Percentiles rank a stretch among this genome's conserved stretches.
phyloP scores from a whole-genome alignment of 1,284 basidiomycete genomes.

The Kwoniella shivajii region DNA sequence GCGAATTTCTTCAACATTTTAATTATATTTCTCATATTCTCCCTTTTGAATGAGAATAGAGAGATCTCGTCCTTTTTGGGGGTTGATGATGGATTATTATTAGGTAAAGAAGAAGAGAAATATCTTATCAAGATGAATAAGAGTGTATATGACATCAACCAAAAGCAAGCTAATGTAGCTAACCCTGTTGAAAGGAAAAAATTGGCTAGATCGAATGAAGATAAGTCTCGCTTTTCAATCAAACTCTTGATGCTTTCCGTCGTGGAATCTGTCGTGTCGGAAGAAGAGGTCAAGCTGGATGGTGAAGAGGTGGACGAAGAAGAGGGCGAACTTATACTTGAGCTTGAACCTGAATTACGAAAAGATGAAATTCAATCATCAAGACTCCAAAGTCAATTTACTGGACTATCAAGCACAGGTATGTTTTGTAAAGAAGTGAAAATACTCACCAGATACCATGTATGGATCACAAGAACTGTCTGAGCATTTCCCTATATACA shows the following conservation, averaged over 20 bases:
- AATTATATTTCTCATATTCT: background rate
- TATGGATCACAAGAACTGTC: constrained; percentile 20
- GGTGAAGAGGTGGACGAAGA: constrained; percentile 6
- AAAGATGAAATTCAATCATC: too few relatives aligned
- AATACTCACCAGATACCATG: constrained; percentile 21
- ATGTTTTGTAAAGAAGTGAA: too few relatives aligned
- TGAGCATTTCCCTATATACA: constrained; percentile 19
- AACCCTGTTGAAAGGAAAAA: constrained; percentile 29
- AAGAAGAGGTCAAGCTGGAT: background rate
- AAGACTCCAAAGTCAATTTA: too few relatives aligned
- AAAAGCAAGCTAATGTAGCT: constrained; percentile 22
- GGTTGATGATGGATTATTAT: background rate
- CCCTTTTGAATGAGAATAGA: too few relatives aligned
- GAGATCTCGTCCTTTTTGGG: background rate
- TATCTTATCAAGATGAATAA: constrained; percentile 22
- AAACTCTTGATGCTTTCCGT: background rate
- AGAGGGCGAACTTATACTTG: background rate
- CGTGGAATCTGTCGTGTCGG: background rate
- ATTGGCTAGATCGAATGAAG: constrained; percentile 12
- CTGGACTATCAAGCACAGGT: too few relatives aligned
- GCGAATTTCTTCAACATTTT: constrained; percentile 14
- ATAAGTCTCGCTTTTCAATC: background rate
- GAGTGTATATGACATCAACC: constrained; percentile 22
- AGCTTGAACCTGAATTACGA: too few relatives aligned
- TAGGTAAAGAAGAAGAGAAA: constrained; percentile 7